Evolutionary conservation across 2,329 filamentous ascomycete species (phyloP).

Genomic region (Cytospora paraplurivora): DNA sequence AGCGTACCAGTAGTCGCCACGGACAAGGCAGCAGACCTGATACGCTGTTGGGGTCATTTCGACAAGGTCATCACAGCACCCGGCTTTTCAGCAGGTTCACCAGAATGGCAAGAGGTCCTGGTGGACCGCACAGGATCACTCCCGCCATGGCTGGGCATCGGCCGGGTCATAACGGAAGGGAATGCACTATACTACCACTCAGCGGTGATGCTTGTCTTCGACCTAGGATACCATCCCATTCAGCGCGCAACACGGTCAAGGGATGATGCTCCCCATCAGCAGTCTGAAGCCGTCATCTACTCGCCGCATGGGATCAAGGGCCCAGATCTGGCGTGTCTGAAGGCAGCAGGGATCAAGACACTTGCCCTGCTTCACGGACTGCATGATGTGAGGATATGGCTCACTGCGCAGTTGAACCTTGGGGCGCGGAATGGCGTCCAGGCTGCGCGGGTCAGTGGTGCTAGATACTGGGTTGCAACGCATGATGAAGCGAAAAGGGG

Average conservation of each 20-base stretch:
- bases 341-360: constrained; percentile 47
- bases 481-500: constrained; percentile 67
- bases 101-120: constrained; percentile 34
- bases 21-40: constrained; percentile 57
- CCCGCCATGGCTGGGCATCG: constrained; percentile 64
- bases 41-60: constrained; percentile 63
- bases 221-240: constrained; percentile 29
- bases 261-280: constrained; percentile 29
- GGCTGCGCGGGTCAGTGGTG: constrained; percentile 53
- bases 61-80: constrained; percentile 53
- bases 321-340: constrained; percentile 47
- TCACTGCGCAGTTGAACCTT: constrained; percentile 61
- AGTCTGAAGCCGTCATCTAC: constrained; percentile 61
- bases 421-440: constrained; percentile 63
- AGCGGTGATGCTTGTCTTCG: constrained; percentile 61
- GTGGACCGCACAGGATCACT: constrained; percentile 40
- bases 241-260: constrained; percentile 26
- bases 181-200: constrained; percentile 64
- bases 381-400: constrained; percentile 58
- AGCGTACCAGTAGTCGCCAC: constrained; percentile 62
- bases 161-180: constrained; percentile 54
- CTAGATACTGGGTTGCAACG: constrained; percentile 66
- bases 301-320: constrained; percentile 63
- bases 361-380: constrained; percentile 66
- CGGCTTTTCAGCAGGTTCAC: constrained; percentile 41